Evolutionary conservation across 1,284 basidiomycete genomes (phyloP).

Genomic region (Apiotrichum veenhuisii): DNA sequence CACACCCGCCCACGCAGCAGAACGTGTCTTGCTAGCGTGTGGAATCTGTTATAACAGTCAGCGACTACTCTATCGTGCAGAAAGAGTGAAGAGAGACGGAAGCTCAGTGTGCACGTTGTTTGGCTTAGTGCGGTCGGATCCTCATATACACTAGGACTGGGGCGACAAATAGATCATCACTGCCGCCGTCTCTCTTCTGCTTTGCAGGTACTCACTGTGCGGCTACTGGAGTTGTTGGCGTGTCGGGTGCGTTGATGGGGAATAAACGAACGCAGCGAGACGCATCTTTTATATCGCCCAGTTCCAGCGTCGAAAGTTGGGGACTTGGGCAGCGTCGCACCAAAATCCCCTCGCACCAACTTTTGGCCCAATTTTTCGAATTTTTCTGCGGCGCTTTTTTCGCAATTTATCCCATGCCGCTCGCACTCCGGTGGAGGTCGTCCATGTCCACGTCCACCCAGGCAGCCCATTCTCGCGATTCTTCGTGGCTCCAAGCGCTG

Average conservation of each 20-base stretch:
- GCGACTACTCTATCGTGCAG: neutral
- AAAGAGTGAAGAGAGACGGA: neutral
- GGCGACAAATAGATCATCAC: constrained; percentile 46
- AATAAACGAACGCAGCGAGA: neutral
- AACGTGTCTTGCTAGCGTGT: neutral
- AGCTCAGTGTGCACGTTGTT: constrained; percentile 41
- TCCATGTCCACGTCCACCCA: neutral
- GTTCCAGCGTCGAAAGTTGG: no score
- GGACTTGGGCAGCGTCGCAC: no score
- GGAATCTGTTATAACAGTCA: neutral
- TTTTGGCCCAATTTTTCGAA: neutral
- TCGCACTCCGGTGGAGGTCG: neutral
- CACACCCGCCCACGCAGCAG: neutral
- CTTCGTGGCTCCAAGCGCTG: neutral
- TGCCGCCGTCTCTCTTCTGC: neutral
- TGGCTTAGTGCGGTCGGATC: constrained; percentile 41
- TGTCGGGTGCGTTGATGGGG: neutral
- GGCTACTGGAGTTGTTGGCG: neutral
- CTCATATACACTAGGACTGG: constrained; percentile 46
- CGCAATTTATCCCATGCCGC: constrained; percentile 1
- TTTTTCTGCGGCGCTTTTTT: neutral
- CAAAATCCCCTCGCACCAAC: neutral
- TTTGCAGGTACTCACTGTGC: neutral
- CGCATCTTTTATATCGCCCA: neutral
- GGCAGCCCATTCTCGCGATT: neutral